Base-by-base conservation (phyloP, 2,329 filamentous ascomycete genomes). In the Microdochium paspali region DNA sequence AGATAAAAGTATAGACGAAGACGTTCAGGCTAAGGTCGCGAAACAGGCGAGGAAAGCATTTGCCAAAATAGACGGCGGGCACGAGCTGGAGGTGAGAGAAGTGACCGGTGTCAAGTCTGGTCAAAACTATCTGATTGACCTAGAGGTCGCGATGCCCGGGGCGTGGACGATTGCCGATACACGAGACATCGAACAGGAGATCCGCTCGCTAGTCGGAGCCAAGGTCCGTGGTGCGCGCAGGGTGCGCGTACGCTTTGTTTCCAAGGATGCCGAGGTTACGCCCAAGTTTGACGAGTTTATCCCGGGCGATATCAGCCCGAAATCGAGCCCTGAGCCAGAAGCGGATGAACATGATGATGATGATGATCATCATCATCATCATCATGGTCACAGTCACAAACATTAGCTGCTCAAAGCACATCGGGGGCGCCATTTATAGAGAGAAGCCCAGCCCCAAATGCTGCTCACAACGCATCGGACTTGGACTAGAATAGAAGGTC, bases 91-190 rank as follows among this genome's bases (percentile, higher is more conserved):
- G 59, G 69, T 96, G 43, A 79, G 85, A 42, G 85, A 87, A 42
- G 78, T 97, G 3, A 86, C 89, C 54, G 93, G 93, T 47, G 78
- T 95, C 67, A 98, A 98, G 69, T 93, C 89, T 3, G 93, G 93
- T 25, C 93, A 96, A 66, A 98, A 96, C 69, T 96, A 94, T 63
- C 74, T 97, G 25, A 83, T 97, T 56, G 93, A 97, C 57, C 66
- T 98, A 7, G 90, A 95, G 64, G 68, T 97, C 51, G 85, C 80
- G 2, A 87, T 94, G 15, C 89, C 91, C 0, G 77, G 75, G 21
- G 70, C 72, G 28, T 95, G 87, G 85, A 85, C 85, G 0, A 71
- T 98, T 5, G 79, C 82, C 46, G 78, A 85, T 47, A 79, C 84
- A 7, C 74, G 80, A 31, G 69, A 76, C 15, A 72, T 95, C 13